Evolutionary conservation across 352 stramenopile genomes (phyloP), one percentile per base, ranked within the genome.

Genomic region (Globisporangium rhizosaccharum): DNA sequence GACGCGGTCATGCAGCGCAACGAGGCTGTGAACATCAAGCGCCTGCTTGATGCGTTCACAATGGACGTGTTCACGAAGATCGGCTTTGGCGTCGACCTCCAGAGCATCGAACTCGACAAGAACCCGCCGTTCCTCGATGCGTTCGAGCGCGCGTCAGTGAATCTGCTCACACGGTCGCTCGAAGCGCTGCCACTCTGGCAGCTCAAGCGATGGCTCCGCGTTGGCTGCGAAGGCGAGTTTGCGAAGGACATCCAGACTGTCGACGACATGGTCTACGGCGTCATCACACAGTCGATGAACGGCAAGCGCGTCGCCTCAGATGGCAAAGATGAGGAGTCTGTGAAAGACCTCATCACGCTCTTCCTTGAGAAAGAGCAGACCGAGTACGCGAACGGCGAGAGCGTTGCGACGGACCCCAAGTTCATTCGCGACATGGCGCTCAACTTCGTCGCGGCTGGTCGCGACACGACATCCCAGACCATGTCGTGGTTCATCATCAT

Each of bases 381-480:
- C 33, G 33, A 39, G 33, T 69, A 63, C 15, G 47, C 37, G 14
- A 25, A 46, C 15, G 51, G 45, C 23, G 47, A 63, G 47, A 25
- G 28, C 18, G 18, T 30, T 18, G 42, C 14, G 47, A 57, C 36
- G 12, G 53, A 64, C 23, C 23, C 51, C 12, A 51, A 51, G 12
- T 56, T 71, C 20, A 78, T 96, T 45, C 79, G 82, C n/a, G 80
- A 94, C 67, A 87, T 96, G 51, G 68, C 85, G 14, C 70, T 96
- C 42, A 87, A 74, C 59, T 92, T 96, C 48, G 67, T 96, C 33
- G 71, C 87, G 18, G 86, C 84, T 46, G 85, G 85, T 1, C 65
- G 81, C 0, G 86, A 90, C 56, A 92, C 87, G 9, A 96, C 86
- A 0, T 75, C 84, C 1, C 70, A 84, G 53, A 87, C 70, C 8